Evolutionary conservation across 371 early-diverging fungal genomes (phyloP).

Genomic region (Haplosporangium sp.): DNA sequence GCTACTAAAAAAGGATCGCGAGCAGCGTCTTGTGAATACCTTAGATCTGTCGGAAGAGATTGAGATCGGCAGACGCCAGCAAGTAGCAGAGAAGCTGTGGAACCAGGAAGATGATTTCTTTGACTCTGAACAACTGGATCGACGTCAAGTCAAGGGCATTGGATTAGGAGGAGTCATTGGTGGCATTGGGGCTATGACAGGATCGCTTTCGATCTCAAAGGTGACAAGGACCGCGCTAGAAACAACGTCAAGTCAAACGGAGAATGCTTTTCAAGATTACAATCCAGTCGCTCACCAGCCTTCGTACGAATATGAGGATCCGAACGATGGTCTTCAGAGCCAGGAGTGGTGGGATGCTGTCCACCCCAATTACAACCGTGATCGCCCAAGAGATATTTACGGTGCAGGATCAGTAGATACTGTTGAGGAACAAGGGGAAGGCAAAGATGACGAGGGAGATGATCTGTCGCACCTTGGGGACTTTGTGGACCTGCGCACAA

Average conservation of each 20-base stretch:
- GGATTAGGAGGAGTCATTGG: slow-evolving; percentile 51
- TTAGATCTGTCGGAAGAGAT: slow-evolving; percentile 19
- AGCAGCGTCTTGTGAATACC: background rate
- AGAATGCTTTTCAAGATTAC: background rate
- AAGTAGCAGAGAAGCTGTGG: slow-evolving; percentile 39
- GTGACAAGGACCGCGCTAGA: slow-evolving; percentile 12
- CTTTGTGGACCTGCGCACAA: slow-evolving; percentile 33
- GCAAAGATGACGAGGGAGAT: background rate
- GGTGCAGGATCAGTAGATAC: background rate
- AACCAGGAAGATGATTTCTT: slow-evolving; percentile 45
- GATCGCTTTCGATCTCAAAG: slow-evolving; percentile 29
- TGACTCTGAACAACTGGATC: slow-evolving; percentile 38
- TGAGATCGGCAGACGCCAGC: slow-evolving; percentile 19
- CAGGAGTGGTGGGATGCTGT: slow-evolving; percentile 41
- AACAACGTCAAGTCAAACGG: background rate
- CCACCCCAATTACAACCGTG: background rate
- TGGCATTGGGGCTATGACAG: slow-evolving; percentile 46
- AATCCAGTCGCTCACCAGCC: background rate
- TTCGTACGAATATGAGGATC: slow-evolving; percentile 25
- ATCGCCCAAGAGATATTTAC: background rate
- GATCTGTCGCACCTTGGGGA: slow-evolving; percentile 34
- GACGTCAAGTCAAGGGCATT: slow-evolving; percentile 43
- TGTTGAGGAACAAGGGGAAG: background rate
- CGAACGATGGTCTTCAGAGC: slow-evolving; percentile 25
- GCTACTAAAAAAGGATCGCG: slow-evolving; percentile 2